Percentiles rank a stretch among this genome's conserved stretches.
These are phyloP conservation scores for Calonectria hongkongensis DNA, from an alignment of 2,329 filamentous ascomycete genomes.

Conservation along the genomic window DNA sequence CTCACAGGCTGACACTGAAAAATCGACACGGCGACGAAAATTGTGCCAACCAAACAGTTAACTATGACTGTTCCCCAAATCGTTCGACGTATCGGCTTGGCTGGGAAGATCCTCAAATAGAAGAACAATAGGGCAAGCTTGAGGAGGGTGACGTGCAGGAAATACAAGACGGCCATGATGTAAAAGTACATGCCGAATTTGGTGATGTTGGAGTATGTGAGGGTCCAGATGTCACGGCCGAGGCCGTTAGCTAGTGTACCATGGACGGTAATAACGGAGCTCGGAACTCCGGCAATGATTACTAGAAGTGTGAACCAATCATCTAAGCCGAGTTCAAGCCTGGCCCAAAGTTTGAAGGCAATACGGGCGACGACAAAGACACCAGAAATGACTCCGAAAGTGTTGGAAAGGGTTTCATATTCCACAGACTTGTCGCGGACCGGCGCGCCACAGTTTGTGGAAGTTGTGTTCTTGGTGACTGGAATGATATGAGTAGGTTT, in stretches of 20 bases:
- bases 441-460: conserved; percentile 11
- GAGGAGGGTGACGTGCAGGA: conserved; percentile 66
- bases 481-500: not conserved
- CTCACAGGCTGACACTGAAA: conserved; percentile 72
- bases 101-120: conserved; percentile 73
- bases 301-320: conserved; percentile 18
- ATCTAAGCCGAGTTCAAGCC: conserved; percentile 23
- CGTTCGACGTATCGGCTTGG: conserved; percentile 59
- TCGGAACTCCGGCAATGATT: conserved; percentile 10
- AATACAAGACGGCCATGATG: conserved; percentile 67
- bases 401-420: conserved; percentile 22
- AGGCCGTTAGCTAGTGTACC: conserved; percentile 37
- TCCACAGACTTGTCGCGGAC: conserved; percentile 14
- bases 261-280: conserved; percentile 14
- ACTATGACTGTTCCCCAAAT: conserved; percentile 65
- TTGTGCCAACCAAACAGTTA: conserved; percentile 61
- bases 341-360: conserved; percentile 21
- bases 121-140: conserved; percentile 73
- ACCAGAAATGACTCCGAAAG: conserved; percentile 12
- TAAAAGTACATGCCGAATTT: conserved; percentile 60
- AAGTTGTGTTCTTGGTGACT: conserved; percentile 23
- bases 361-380: conserved; percentile 8
- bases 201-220: conserved; percentile 1
- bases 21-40: conserved; percentile 65
- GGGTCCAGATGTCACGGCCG: conserved; percentile 26